phyloP scores from a whole-genome alignment of 148 eudicot species.

The Rhododendron molle region DNA sequence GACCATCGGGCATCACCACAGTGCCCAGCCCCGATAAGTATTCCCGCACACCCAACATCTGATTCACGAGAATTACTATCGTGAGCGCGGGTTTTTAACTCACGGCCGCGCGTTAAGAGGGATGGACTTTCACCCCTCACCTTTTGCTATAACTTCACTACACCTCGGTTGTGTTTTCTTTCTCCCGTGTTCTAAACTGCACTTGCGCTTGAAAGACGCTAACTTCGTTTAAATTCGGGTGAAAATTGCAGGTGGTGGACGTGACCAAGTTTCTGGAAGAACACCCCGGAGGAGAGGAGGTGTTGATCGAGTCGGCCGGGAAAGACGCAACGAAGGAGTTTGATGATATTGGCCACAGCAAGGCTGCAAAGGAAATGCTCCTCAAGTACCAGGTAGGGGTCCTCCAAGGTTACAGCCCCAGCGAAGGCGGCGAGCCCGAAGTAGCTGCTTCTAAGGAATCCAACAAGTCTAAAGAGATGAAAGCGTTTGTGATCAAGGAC shows the following conservation, averaged over 20 bases:
- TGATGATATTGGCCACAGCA: constrained; percentile 36
- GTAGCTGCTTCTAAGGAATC: constrained; percentile 10
- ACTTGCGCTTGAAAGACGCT: no score
- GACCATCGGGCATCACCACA: background rate
- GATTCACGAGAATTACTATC: background rate
- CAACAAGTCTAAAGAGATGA: constrained; percentile 24
- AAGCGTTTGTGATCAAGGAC: constrained; percentile 36
- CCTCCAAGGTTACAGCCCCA: constrained; percentile 25
- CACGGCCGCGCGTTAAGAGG: no score
- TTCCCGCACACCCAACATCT: background rate
- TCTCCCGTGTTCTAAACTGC: no score
- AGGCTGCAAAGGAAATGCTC: constrained; percentile 31
- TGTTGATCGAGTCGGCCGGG: constrained; percentile 32
- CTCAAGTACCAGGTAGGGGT: constrained; percentile 31
- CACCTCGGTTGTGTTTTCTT: no score
- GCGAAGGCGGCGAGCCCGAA: background rate
- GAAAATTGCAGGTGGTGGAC: constrained; percentile 25
- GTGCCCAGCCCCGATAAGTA: no score
- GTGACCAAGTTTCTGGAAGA: constrained; percentile 39
- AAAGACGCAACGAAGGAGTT: constrained; percentile 38
- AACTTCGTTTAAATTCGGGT: background rate
- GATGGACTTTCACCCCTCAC: no score
- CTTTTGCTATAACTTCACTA: no score
- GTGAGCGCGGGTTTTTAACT: no score
- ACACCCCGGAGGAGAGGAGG: constrained; percentile 45